Evolutionary conservation across 176 grass and related monocot genomes (phyloP).

Genomic region (Avena sativa): DNA sequence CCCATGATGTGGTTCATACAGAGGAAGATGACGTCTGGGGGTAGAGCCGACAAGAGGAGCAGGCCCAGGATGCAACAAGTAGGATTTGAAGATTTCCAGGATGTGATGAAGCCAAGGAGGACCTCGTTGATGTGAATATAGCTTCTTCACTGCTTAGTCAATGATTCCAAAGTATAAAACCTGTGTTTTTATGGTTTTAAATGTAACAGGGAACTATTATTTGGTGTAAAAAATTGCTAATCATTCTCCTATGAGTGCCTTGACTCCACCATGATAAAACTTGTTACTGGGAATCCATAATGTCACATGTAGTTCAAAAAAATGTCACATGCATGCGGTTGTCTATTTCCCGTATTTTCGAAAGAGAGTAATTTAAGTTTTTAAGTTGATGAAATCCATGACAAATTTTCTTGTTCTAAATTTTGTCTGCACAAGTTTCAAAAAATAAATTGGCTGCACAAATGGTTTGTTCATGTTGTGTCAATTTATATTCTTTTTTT

Average conservation of each 20-base stretch:
- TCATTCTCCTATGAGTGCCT: slow-evolving; percentile 2
- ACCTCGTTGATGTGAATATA: too few species aligned
- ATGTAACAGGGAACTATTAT: too few species aligned
- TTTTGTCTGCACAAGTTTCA: too few species aligned
- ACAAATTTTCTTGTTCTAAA: too few species aligned
- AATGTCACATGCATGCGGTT: not conserved
- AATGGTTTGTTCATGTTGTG: too few species aligned
- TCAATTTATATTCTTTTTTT: too few species aligned
- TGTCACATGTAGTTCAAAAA: slow-evolving; percentile 1
- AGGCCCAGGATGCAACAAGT: slow-evolving; percentile 57
- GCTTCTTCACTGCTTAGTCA: too few species aligned
- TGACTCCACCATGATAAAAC: slow-evolving; percentile 27
- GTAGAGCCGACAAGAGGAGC: slow-evolving; percentile 48
- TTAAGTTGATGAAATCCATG: too few species aligned
- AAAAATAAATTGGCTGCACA: too few species aligned
- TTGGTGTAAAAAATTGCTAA: not conserved
- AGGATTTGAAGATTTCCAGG: slow-evolving; percentile 82
- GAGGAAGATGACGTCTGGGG: slow-evolving; percentile 64
- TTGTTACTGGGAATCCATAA: not conserved
- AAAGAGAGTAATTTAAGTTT: not conserved
- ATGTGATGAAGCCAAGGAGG: slow-evolving; percentile 72
- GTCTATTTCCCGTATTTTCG: slow-evolving; percentile 8
- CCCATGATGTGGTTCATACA: slow-evolving; percentile 94
- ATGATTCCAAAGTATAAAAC: too few species aligned
- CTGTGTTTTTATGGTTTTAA: too few species aligned